Conservation (phyloP, 805 yeast species). For the Ogataea ganodermae region DNA sequence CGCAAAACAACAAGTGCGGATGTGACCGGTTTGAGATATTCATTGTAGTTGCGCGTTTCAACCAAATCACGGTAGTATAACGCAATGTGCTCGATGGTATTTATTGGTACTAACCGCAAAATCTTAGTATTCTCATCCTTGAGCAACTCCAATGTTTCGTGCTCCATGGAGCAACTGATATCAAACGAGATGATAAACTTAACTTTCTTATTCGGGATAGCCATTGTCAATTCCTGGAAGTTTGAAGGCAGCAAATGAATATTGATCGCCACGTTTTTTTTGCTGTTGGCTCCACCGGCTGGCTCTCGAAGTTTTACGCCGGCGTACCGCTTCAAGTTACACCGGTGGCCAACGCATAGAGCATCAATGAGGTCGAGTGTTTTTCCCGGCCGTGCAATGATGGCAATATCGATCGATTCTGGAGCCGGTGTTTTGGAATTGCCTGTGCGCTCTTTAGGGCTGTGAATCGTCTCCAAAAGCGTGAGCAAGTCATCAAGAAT, state of each 20-base stretch:
- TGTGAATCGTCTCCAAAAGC: constrained; percentile 44
- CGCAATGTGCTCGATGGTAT: constrained; percentile 83
- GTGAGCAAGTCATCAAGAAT: constrained; percentile 65
- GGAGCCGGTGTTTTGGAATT: constrained; percentile 4
- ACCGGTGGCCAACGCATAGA: constrained; percentile 60
- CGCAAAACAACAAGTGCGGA: constrained; percentile 83
- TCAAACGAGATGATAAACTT: constrained; percentile 37
- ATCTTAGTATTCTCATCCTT: constrained; percentile 38
- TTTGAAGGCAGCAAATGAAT: constrained; percentile 48
- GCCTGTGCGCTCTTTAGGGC: constrained; percentile 22
- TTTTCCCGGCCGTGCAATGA: constrained; percentile 69
- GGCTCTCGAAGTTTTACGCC: constrained; percentile 63
- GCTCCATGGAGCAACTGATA: constrained; percentile 31
- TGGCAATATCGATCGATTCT: constrained; percentile 54
- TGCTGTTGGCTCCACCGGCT: constrained; percentile 23
- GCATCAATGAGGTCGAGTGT: constrained; percentile 75
- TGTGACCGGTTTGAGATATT: constrained; percentile 64
- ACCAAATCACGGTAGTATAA: constrained; percentile 43
- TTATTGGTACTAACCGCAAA: constrained; percentile 70
- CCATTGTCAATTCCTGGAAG: constrained; percentile 25
- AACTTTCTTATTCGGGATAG: constrained; percentile 17
- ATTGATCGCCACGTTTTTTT: constrained; percentile 25
- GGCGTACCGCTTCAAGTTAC: constrained; percentile 56
- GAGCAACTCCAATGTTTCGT: constrained; percentile 17
- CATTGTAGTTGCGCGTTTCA: constrained; percentile 37